phyloP scores from a whole-genome alignment of 108 stramenopile genomes.

The Cyclotella atomus region DNA sequence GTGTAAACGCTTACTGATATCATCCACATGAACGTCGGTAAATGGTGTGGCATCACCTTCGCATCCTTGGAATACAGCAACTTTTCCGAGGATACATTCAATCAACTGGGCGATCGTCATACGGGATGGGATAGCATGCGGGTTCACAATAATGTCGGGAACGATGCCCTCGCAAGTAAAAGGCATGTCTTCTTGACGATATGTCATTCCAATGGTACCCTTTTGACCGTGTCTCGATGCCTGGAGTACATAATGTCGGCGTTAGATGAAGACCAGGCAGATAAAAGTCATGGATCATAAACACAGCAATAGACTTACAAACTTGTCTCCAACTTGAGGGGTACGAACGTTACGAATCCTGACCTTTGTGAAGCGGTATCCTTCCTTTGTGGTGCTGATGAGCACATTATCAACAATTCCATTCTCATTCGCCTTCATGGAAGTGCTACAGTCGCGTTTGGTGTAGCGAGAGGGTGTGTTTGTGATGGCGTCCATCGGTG shows the following conservation, averaged over 20 bases:
- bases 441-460: slow-evolving; percentile 94
- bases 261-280: too few species aligned
- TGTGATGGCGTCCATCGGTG: slow-evolving; percentile 72
- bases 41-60: slow-evolving; percentile 99
- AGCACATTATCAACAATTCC: slow-evolving; percentile 97
- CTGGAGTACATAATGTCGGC: too few species aligned
- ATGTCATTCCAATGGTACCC: slow-evolving; percentile 99
- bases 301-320: slow-evolving; percentile 42
- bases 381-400: slow-evolving; percentile 90
- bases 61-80: slow-evolving; percentile 93
- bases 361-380: slow-evolving; percentile 92
- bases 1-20: slow-evolving; percentile 91
- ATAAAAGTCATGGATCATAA: background rate
- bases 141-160: slow-evolving; percentile 99
- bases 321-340: slow-evolving; percentile 96
- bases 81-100: slow-evolving; percentile 98
- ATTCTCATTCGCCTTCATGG: slow-evolving; percentile 97
- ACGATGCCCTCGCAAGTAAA: slow-evolving; percentile 97
- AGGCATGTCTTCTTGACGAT: slow-evolving; percentile 99
- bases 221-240: slow-evolving; percentile 99
- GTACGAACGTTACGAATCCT: slow-evolving; percentile 97
- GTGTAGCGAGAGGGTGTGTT: slow-evolving; percentile 88
- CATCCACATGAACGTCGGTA: slow-evolving; percentile 95
- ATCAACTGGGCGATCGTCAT: slow-evolving; percentile 99
- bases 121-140: slow-evolving; percentile 99